Evolutionary conservation across 2,329 filamentous ascomycete species (phyloP).

Genomic region (Intubia oerlemansii): DNA sequence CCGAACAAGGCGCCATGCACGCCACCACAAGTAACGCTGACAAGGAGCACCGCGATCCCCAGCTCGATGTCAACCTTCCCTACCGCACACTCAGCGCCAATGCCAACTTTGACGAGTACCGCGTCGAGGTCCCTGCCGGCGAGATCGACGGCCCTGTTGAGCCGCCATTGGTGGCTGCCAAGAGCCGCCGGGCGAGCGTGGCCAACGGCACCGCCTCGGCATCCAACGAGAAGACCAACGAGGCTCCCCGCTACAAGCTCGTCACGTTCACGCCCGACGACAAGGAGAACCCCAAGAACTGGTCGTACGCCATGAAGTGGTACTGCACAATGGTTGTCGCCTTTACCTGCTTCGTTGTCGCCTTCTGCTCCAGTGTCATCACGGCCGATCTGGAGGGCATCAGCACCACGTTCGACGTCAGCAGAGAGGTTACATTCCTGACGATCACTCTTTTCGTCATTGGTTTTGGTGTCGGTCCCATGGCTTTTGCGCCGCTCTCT

Average conservation of each 20-base stretch:
- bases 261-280: slow-evolving; percentile 48
- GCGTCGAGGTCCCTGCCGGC: slow-evolving; percentile 29
- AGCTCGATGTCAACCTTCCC: slow-evolving; percentile 25
- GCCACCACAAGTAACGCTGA: too few species aligned
- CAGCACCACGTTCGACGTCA: slow-evolving; percentile 38
- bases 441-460: slow-evolving; percentile 60
- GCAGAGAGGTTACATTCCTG: slow-evolving; percentile 47
- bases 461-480: slow-evolving; percentile 62
- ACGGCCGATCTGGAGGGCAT: slow-evolving; percentile 54
- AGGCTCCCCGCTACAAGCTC: slow-evolving; percentile 27
- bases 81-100: slow-evolving; percentile 28
- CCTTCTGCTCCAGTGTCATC: slow-evolving; percentile 51
- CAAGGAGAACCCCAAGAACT: slow-evolving; percentile 68
- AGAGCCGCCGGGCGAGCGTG: slow-evolving; percentile 8
- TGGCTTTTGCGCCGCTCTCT: slow-evolving; percentile 59
- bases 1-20: too few species aligned
- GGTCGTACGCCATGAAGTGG: slow-evolving; percentile 61
- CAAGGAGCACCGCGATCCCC: slow-evolving; percentile 11
- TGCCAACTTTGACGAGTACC: slow-evolving; percentile 36
- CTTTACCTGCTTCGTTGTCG: slow-evolving; percentile 51
- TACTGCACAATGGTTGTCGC: slow-evolving; percentile 73
- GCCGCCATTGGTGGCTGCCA: slow-evolving; percentile 24
- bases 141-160: slow-evolving; percentile 21
- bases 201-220: slow-evolving; percentile 6
- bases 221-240: too few species aligned